Evolutionary conservation across 2,329 filamentous ascomycete genomes (phyloP).

Genomic region (Fulvia fulva): DNA sequence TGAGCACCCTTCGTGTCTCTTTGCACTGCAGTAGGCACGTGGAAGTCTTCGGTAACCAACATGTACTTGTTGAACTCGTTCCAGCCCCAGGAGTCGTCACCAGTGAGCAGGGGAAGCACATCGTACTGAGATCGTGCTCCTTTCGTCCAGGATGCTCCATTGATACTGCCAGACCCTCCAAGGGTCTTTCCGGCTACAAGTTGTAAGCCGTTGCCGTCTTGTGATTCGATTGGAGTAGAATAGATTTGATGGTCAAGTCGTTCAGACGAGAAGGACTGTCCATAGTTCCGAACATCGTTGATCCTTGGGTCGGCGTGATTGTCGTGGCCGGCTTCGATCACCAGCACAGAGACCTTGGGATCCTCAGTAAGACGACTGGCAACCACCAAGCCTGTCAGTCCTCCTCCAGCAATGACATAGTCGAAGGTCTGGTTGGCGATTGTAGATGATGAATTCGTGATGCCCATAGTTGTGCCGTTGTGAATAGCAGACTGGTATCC

Average conservation of each 20-base stretch:
- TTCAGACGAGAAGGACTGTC: slow-evolving; percentile 19
- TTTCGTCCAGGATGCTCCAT: slow-evolving; percentile 30
- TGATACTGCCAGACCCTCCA: slow-evolving; percentile 26
- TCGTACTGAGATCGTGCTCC: slow-evolving; percentile 27
- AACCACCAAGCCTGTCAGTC: slow-evolving; percentile 25
- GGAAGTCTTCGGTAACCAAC: slow-evolving; percentile 25
- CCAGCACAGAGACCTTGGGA: slow-evolving; percentile 20
- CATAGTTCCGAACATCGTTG: slow-evolving; percentile 25
- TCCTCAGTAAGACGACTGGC: slow-evolving; percentile 25
- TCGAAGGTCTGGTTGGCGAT: slow-evolving; percentile 20
- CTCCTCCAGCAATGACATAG: slow-evolving; percentile 26
- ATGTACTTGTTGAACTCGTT: slow-evolving; percentile 26
- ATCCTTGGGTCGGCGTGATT: slow-evolving; percentile 18
- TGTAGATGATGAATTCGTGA: slow-evolving; percentile 14
- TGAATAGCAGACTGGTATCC: neutral
- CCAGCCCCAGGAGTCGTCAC: slow-evolving; percentile 27
- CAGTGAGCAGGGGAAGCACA: slow-evolving; percentile 27
- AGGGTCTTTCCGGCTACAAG: slow-evolving; percentile 28
- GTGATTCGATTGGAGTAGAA: slow-evolving; percentile 23
- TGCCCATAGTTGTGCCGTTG: slow-evolving; percentile 7
- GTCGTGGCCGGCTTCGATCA: slow-evolving; percentile 23
- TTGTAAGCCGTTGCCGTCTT: slow-evolving; percentile 17
- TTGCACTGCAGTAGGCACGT: slow-evolving; percentile 15
- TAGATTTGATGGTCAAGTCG: slow-evolving; percentile 22
- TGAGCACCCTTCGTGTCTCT: slow-evolving; percentile 21